Conservation (phyloP, 176 grass and related monocot species). For the Alopecurus myosuroides region DNA sequence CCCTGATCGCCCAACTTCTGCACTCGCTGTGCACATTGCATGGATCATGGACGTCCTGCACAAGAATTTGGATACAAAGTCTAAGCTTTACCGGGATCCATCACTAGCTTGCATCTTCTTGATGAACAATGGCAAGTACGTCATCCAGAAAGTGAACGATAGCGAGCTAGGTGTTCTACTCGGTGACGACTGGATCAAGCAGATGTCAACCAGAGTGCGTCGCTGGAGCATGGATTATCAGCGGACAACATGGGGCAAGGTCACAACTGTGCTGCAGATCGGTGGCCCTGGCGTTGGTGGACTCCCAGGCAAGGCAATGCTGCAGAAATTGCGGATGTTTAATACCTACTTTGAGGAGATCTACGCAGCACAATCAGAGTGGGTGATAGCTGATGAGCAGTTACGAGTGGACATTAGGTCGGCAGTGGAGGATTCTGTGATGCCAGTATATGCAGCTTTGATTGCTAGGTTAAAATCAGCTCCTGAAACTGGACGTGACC, state of each 20-base stretch:
- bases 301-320: conserved; percentile 37
- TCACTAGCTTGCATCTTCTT: conserved; percentile 74
- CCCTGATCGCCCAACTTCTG: conserved; percentile 77
- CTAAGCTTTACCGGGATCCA: conserved; percentile 76
- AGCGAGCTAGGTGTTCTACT: conserved; percentile 75
- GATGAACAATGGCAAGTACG: conserved; percentile 89
- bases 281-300: conserved; percentile 48
- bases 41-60: conserved; percentile 99
- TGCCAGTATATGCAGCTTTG: conserved; percentile 63
- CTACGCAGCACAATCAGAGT: conserved; percentile 43
- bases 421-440: conserved; percentile 47
- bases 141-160: conserved; percentile 84
- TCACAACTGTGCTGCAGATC: conserved; percentile 60
- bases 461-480: conserved; percentile 51
- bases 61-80: conserved; percentile 78
- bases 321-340: conserved; percentile 79
- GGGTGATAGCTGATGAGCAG: conserved; percentile 77
- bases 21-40: conserved; percentile 75
- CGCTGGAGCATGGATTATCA: conserved; percentile 85
- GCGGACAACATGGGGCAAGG: conserved; percentile 72
- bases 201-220: conserved; percentile 68
- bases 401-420: conserved; percentile 51
- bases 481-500: conserved; percentile 47
- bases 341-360: conserved; percentile 87
- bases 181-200: conserved; percentile 84